A percentile compares a stretch with the other conserved stretches of the same genome.
These are phyloP conservation scores for Coemansia sp. DNA, from an alignment of 192 early-diverging fungal genomes.

Conservation along the genomic window DNA sequence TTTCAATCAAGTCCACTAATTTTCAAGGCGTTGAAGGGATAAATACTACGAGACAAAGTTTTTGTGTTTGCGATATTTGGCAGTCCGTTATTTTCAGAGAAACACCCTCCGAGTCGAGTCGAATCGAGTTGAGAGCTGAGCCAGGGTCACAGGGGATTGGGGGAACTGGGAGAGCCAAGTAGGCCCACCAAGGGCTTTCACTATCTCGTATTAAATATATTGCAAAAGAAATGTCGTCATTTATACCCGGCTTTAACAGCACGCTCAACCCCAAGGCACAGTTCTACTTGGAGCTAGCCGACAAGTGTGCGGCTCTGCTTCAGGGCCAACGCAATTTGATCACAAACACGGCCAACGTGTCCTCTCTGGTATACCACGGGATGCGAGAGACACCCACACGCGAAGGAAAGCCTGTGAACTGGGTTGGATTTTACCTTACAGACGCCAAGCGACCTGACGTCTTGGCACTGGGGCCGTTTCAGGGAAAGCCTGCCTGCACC, in stretches of 20 bases:
- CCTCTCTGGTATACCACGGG: slow-evolving; percentile 76
- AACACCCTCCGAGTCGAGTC: too few relatives aligned
- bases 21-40: background rate
- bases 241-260: slow-evolving; percentile 45
- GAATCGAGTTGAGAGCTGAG: too few relatives aligned
- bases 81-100: too few relatives aligned
- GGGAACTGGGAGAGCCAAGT: too few relatives aligned
- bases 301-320: slow-evolving; percentile 61
- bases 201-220: too few relatives aligned
- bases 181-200: too few relatives aligned
- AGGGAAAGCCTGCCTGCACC: slow-evolving; percentile 88
- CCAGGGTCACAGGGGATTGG: too few relatives aligned
- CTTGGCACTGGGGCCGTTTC: slow-evolving; percentile 85
- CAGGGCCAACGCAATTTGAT: slow-evolving; percentile 69
- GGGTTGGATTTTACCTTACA: slow-evolving; percentile 81
- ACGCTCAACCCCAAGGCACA: slow-evolving; percentile 56
- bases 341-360: slow-evolving; percentile 78
- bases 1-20: slow-evolving; percentile 1
- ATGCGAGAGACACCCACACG: slow-evolving; percentile 64
- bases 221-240: slow-evolving; percentile 33
- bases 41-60: background rate
- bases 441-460: slow-evolving; percentile 41
- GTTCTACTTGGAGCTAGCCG: slow-evolving; percentile 69
- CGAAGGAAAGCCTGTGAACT: slow-evolving; percentile 65
- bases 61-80: too few relatives aligned